phyloP scores from a whole-genome alignment of 805 yeast species.

The Yarrowia sp. region DNA sequence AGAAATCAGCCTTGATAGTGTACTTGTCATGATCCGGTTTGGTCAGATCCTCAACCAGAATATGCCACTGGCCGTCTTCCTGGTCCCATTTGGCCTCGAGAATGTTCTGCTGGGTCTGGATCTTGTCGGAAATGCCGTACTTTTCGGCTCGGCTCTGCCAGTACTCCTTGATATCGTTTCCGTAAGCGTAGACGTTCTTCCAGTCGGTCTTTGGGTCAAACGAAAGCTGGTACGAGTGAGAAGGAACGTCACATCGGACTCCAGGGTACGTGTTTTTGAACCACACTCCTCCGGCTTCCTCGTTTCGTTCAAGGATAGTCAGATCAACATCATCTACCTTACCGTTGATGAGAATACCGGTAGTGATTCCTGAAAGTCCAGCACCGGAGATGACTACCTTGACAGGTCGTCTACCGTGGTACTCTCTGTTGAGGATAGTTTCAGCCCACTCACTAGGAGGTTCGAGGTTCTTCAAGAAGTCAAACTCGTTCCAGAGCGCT shows the following conservation, averaged over 20 bases:
- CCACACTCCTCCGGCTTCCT: slow-evolving; percentile 37
- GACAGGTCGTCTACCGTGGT: slow-evolving; percentile 27
- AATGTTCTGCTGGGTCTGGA: slow-evolving; percentile 31
- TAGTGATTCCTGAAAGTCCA: slow-evolving; percentile 36
- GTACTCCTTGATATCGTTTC: slow-evolving; percentile 34
- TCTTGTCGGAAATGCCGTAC: slow-evolving; percentile 32
- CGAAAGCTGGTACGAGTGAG: slow-evolving; percentile 36
- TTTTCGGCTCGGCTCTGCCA: slow-evolving; percentile 34
- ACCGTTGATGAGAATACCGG: slow-evolving; percentile 33
- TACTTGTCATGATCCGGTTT: slow-evolving; percentile 27
- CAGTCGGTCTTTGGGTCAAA: slow-evolving; percentile 37
- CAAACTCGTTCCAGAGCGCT: slow-evolving; percentile 9
- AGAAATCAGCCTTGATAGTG: slow-evolving; percentile 31
- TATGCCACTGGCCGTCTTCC: slow-evolving; percentile 26
- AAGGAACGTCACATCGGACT: slow-evolving; percentile 35
- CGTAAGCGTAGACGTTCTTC: slow-evolving; percentile 34
- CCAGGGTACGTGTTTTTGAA: slow-evolving; percentile 34
- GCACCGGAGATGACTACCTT: slow-evolving; percentile 37
- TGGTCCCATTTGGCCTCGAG: slow-evolving; percentile 30
- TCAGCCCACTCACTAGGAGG: slow-evolving; percentile 18
- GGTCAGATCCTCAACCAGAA: slow-evolving; percentile 22
- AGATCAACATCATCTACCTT: slow-evolving; percentile 34
- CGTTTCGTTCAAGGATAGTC: slow-evolving; percentile 35
- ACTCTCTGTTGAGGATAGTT: slow-evolving; percentile 2
- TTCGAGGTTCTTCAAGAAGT: slow-evolving; percentile 12